Percentiles rank a stretch among this genome's conserved stretches.
Evolutionary conservation across 768 basidiomycete genomes (phyloP).

Genomic region (Lanmaoa rubissima): DNA sequence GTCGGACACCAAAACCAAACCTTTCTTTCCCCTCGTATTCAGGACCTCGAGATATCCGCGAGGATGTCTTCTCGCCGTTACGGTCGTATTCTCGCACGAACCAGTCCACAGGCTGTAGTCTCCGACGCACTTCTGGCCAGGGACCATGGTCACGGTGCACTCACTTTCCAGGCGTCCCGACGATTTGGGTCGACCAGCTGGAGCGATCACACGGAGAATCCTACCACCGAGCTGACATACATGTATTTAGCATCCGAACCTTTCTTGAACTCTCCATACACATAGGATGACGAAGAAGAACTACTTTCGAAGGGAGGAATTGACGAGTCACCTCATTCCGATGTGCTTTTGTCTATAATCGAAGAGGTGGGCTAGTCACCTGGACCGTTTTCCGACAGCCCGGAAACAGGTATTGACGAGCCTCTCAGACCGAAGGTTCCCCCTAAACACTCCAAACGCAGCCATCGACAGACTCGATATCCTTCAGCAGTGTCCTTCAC

Average conservation of each 20-base stretch:
- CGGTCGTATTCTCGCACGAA: too few species aligned
- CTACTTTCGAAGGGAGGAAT: neutral
- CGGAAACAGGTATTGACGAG: neutral
- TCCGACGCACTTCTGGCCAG: neutral
- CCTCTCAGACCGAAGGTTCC: neutral
- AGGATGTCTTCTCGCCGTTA: too few species aligned
- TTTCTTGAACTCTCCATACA: neutral
- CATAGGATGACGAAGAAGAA: slow-evolving; percentile 7
- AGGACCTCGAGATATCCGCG: slow-evolving; percentile 7
- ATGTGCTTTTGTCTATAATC: slow-evolving; percentile 10
- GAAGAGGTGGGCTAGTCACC: slow-evolving; percentile 4
- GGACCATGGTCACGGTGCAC: neutral
- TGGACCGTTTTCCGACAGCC: neutral
- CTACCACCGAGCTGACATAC: neutral
- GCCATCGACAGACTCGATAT: slow-evolving; percentile 17
- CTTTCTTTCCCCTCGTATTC: slow-evolving; percentile 22
- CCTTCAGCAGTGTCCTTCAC: slow-evolving; percentile 13
- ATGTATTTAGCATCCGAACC: slow-evolving; percentile 15
- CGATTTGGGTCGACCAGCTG: neutral
- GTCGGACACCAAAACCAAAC: neutral
- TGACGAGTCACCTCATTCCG: slow-evolving; percentile 10
- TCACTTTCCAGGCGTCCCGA: neutral
- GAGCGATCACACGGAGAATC: neutral
- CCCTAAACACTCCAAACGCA: neutral
- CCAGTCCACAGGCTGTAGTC: too few species aligned